Evolutionary conservation across 371 early-diverging fungal species (phyloP).

Genomic region (Batrachochytrium dendrobatidis): DNA sequence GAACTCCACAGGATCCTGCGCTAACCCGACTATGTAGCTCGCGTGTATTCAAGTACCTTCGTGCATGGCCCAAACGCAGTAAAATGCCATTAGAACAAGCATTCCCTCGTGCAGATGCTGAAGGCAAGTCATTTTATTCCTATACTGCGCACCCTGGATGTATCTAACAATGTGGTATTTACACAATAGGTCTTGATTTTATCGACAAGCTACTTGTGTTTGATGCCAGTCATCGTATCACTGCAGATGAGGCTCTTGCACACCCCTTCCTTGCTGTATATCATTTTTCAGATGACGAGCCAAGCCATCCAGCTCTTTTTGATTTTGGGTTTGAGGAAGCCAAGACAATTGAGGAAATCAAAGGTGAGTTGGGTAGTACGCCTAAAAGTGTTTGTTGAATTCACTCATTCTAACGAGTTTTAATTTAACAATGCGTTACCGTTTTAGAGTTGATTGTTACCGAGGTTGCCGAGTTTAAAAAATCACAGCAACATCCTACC

Average conservation of each 20-base stretch:
- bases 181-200: conserved; percentile 53
- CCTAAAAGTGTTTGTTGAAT: too few relatives aligned
- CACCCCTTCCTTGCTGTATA: conserved; percentile 64
- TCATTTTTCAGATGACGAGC: conserved; percentile 44
- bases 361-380: conserved; percentile 24
- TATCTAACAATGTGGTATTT: not conserved
- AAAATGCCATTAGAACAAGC: conserved; percentile 25
- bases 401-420: too few relatives aligned
- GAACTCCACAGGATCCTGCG: conserved; percentile 39
- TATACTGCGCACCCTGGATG: not conserved
- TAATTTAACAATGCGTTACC: too few relatives aligned
- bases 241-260: conserved; percentile 84
- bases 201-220: conserved; percentile 89
- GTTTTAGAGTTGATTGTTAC: too few relatives aligned
- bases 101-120: conserved; percentile 30
- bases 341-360: conserved; percentile 43
- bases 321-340: conserved; percentile 46
- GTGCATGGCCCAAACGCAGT: conserved; percentile 28
- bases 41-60: conserved; percentile 32
- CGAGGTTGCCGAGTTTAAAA: too few relatives aligned
- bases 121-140: conserved; percentile 16
- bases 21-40: conserved; percentile 31
- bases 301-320: conserved; percentile 34
- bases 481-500: too few relatives aligned
- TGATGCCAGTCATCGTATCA: conserved; percentile 86